Evolutionary conservation across 129 eudicot species (phyloP), one percentile per base, ranked within the genome.

Genomic region (Chrysanthemum makinoi): DNA sequence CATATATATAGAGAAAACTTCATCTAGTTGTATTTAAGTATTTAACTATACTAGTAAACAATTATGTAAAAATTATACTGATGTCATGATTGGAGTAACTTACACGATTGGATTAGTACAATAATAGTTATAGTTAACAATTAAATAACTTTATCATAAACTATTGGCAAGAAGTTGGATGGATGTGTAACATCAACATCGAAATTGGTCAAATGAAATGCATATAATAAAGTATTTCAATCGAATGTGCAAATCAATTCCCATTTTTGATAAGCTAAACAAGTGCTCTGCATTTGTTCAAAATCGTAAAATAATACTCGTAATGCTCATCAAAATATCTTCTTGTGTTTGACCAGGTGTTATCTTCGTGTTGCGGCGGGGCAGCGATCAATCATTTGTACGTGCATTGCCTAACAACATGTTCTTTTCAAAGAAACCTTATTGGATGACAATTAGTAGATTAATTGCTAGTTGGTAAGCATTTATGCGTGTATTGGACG

Each of bases 41-140:
- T 22, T 22, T 22, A 22, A 22, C 14, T 3, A 24, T 70, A 30
- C 13, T 60, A 48, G 17, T 62, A 52, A 73, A 28, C 51, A 73
- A 62, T 20, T 20, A 72, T 9, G 18, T 5, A 15, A 12, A 24
- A 46, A 47, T 20, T 50, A 66, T 16, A 33, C 3, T 33, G 53
- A 22, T 62, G 66, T 16, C 76, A 39, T 59, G 58, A 79, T 59
- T 59, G 6, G 48, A 66, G 75, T 66, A 74, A 66, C 70, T 73
- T 65, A 60, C 83, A 79, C 74, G 75, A 50, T 11, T 66, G 79
- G 83, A 66, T 68, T 79, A 33, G 73, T 20, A 54, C 69, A 73
- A 65, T 47, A 72, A 39, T 51, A 30, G 35, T 28, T 1, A 60
- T 61, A 69, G 15, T 47, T 28, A 30, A 44, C 18, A 24, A 46